A percentile compares a stretch with the other conserved stretches of the same genome.
These are phyloP conservation scores for Syzygium malaccense DNA, from an alignment of 441 rosid genomes.

Conservation along the genomic window DNA sequence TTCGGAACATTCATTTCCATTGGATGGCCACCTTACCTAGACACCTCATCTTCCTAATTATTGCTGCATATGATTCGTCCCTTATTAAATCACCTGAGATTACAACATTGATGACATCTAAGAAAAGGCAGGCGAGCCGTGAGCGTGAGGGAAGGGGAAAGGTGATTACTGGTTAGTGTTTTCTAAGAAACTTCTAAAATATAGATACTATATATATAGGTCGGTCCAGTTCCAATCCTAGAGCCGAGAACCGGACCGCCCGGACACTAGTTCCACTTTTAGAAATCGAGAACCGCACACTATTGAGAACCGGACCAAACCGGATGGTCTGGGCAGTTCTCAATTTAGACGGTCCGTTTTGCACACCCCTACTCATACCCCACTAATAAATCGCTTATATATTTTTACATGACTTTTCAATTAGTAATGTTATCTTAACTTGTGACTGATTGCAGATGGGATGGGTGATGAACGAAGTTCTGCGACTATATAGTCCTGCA, in stretches of 20 bases:
- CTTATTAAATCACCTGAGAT: neutral
- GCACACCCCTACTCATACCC: neutral
- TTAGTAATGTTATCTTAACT: neutral
- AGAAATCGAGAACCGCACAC: too few species aligned
- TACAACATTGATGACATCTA: neutral
- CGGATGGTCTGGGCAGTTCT: too few species aligned
- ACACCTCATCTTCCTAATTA: neutral
- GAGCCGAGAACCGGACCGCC: too few species aligned
- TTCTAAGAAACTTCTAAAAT: too few species aligned
- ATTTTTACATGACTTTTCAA: neutral
- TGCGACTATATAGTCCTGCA: slow-evolving; percentile 70
- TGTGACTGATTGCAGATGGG: slow-evolving; percentile 50
- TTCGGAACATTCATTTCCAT: neutral
- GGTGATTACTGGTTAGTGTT: too few species aligned
- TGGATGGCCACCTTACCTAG: neutral
- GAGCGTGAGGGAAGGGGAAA: too few species aligned
- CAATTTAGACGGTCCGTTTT: too few species aligned
- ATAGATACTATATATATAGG: too few species aligned
- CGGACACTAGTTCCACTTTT: too few species aligned
- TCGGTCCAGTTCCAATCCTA: too few species aligned
- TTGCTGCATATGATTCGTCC: neutral
- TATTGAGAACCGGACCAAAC: too few species aligned
- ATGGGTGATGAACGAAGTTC: slow-evolving; percentile 83
- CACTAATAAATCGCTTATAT: neutral
- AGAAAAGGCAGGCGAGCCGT: too few species aligned